Evolutionary conservation across 768 basidiomycete genomes (phyloP), one percentile per base, ranked within the genome.

Genomic region (Leucocoprinus sp.): DNA sequence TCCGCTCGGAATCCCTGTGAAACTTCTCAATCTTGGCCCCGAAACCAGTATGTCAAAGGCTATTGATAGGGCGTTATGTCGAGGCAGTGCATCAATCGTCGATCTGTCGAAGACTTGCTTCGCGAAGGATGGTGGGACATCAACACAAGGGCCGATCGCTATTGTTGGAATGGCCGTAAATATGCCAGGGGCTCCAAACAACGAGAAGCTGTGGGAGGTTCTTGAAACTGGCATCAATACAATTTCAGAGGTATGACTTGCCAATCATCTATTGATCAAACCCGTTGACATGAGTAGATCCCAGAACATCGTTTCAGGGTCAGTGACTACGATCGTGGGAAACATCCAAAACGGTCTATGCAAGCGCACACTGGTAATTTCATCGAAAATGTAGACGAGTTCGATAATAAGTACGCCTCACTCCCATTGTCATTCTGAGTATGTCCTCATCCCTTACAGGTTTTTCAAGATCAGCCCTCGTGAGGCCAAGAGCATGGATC

Each of bases 381-480:
- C 57, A 58, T 87, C 39, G 58, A 68, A 17, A 66, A 69, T 29
- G 63, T 69, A 19, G 76, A 75, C 50, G 65, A 67, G 39, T 87
- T 87, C 54, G 85, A 88, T 57, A 68, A 83, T 56, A 66, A 63
- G 57, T 69, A 54, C n/a, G 55, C 53, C 19, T 8, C 2, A 5
- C 8, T 37, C 2, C 31, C 34, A 12, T 23, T 14, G 11, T 11
- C 18, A 18, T 18, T 36, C 37, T n/a, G 31, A 5, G 14, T 5
- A 5, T 31, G 9, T 31, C 31, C n/a, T 14, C 17, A 33, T 22
- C 8, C 17, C 27, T 26, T 29, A 5, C 14, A 69, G 68, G 46
- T 84, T 84, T 56, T 88, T 87, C 68, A 76, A 73, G 33, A 74
- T 84, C 36, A 82, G 78, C 31, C 84, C 85, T 1, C 74, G 84